Percentiles rank a stretch among this genome's conserved stretches.
Conservation (phyloP, 192 early-diverging fungal species). For the Coemansia sp. region DNA sequence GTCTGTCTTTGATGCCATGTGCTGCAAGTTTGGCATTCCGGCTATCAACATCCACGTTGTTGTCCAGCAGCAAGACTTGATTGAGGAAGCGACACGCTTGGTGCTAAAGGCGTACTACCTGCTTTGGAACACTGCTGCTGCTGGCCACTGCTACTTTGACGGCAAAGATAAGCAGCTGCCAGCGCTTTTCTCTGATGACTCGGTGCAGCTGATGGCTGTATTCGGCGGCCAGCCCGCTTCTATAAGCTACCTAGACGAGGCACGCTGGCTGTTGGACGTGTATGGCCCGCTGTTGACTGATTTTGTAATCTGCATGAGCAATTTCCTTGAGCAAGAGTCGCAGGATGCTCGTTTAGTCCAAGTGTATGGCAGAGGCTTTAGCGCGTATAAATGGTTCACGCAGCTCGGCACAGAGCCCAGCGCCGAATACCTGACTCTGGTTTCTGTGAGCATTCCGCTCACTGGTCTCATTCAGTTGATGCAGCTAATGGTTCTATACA, state of each 20-base stretch:
- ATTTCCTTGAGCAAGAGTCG: slow-evolving; percentile 61
- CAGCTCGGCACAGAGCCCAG: slow-evolving; percentile 67
- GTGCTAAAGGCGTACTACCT: slow-evolving; percentile 27
- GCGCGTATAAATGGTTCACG: slow-evolving; percentile 78
- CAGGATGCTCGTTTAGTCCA: slow-evolving; percentile 55
- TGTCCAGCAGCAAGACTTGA: slow-evolving; percentile 11
- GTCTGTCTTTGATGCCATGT: slow-evolving; percentile 8
- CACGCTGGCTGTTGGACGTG: slow-evolving; percentile 66
- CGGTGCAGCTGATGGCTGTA: slow-evolving; percentile 67
- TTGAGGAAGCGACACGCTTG: not conserved
- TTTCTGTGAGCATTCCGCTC: slow-evolving; percentile 73
- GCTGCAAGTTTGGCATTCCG: not conserved
- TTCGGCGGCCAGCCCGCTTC: slow-evolving; percentile 94
- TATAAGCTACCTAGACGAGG: slow-evolving; percentile 81
- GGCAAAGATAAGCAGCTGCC: not conserved
- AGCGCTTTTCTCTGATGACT: slow-evolving; percentile 47
- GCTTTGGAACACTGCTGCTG: not conserved
- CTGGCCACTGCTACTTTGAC: slow-evolving; percentile 66
- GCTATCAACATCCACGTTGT: slow-evolving; percentile 9
- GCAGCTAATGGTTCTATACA: slow-evolving; percentile 68
- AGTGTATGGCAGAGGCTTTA: slow-evolving; percentile 64
- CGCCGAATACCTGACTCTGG: slow-evolving; percentile 66
- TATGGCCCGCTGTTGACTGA: slow-evolving; percentile 70
- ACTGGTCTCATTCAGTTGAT: slow-evolving; percentile 87
- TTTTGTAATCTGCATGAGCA: slow-evolving; percentile 73